Conservation (phyloP, 768 basidiomycete species). For the Rubroboletus satanas region DNA sequence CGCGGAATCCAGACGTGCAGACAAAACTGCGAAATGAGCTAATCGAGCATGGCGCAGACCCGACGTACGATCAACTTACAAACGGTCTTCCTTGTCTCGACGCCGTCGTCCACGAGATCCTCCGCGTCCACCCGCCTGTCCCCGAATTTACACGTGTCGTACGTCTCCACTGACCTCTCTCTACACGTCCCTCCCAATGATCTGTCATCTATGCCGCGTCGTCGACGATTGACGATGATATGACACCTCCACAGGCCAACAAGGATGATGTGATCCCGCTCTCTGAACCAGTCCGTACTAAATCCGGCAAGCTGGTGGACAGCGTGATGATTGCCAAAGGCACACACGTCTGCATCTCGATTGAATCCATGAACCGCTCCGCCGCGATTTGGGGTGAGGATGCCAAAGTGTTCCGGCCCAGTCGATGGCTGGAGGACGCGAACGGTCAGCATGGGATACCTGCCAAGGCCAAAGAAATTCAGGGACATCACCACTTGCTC, state of each 20-base stretch:
- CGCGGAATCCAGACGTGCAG: constrained; percentile 43
- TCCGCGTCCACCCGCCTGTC: no score
- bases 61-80: constrained; percentile 51
- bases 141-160: no score
- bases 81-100: constrained; percentile 52
- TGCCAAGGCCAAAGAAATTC: constrained; percentile 35
- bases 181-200: no score
- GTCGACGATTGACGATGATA: background rate
- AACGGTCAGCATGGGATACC: background rate
- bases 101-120: no score
- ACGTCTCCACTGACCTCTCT: no score
- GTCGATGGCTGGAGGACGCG: background rate
- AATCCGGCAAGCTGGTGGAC: no score
- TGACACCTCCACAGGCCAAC: constrained; percentile 32
- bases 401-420: background rate
- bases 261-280: constrained; percentile 60
- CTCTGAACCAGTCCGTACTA: constrained; percentile 5
- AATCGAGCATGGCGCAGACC: constrained; percentile 40
- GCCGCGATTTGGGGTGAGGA: background rate
- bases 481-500: constrained; percentile 48
- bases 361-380: background rate
- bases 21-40: constrained; percentile 49
- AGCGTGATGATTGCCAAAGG: background rate
- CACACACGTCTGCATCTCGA: background rate
- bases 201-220: no score